Evolutionary conservation across 192 early-diverging fungal genomes (phyloP), one percentile per base, ranked within the genome.

Genomic region (Mortierella alpina): DNA sequence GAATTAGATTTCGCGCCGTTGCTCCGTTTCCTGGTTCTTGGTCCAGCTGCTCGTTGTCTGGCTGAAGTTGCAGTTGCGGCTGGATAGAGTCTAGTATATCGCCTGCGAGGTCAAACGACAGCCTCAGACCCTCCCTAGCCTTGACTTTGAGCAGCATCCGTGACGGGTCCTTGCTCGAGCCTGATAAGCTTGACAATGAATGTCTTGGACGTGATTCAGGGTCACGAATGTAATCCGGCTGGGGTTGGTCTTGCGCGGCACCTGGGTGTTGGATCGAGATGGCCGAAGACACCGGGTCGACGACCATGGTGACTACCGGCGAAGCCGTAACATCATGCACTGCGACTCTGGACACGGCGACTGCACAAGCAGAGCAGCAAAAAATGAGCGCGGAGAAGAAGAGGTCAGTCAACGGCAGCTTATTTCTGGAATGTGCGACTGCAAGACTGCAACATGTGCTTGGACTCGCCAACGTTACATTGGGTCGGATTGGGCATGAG

Each of bases 61-160:
- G 31, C 31, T 31, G 31, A 1, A 31, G 31, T 31, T 31, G 31
- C 31, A 31, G 31, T 3, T 31, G 31, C 52, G 74, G 53, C 56
- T 51, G 66, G 22, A 76, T 52, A 69, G 74, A 53, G n/a, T 76
- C 74, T 47, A 76, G 46, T 18, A 68, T 5, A 40, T 64, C 9
- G 12, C 74, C 74, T 22, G 23, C 55, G 62, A 76, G 74, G 41
- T 57, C 64, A 59, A 76, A 64, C 51, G 44, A 46, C 2, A 76
- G 53, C 9, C 48, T n/a, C 20, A 76, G 14, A 12, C 66, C 56
- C 60, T 64, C 53, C 44, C 47, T 68, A 4, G 66, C 55, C 42
- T 42, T 45, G 41, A 76, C 22, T 20, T 68, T 68, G 67, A 76
- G 67, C 54, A 76, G 45, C 52, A 76, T 47, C 17, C 31, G 17